Evolutionary conservation across 768 basidiomycete species (phyloP).

Genomic region (Kwoniella botswanensis): DNA sequence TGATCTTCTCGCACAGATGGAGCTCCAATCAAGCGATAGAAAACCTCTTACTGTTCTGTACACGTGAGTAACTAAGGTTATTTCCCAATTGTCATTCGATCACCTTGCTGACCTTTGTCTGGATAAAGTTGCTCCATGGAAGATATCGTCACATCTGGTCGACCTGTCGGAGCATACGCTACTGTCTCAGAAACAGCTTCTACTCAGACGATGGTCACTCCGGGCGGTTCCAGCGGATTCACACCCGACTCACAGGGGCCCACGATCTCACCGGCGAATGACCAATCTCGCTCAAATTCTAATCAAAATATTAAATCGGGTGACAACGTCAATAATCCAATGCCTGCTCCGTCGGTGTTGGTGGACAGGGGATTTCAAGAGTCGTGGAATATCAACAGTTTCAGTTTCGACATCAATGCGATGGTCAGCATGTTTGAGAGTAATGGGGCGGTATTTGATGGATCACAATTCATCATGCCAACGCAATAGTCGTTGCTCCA

Average conservation of each 20-base stretch:
- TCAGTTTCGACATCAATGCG: constrained; percentile 26
- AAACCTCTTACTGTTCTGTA: constrained; percentile 1
- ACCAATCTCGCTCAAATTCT: background rate
- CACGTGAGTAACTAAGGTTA: background rate
- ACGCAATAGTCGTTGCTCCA: background rate
- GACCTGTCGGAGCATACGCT: background rate
- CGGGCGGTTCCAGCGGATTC: constrained; percentile 3
- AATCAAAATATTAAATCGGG: background rate
- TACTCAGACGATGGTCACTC: constrained; percentile 9
- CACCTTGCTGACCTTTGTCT: too few species aligned
- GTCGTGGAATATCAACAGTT: constrained; percentile 27
- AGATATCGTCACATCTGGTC: background rate
- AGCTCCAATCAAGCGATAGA: background rate
- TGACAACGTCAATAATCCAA: background rate
- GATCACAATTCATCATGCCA: constrained; percentile 7
- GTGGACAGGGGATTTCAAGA: constrained; percentile 2
- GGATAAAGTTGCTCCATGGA: background rate
- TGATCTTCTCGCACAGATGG: constrained; percentile 17
- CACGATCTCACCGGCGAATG: background rate
- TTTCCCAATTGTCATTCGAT: background rate
- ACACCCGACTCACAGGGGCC: background rate
- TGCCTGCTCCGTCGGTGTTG: background rate
- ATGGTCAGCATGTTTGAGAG: constrained; percentile 22
- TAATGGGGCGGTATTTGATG: constrained; percentile 21
- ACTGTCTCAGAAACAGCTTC: background rate